These are phyloP conservation scores for Coffea eugenioides DNA, from an alignment of 257 asterid genomes.

Conservation along the genomic window DNA sequence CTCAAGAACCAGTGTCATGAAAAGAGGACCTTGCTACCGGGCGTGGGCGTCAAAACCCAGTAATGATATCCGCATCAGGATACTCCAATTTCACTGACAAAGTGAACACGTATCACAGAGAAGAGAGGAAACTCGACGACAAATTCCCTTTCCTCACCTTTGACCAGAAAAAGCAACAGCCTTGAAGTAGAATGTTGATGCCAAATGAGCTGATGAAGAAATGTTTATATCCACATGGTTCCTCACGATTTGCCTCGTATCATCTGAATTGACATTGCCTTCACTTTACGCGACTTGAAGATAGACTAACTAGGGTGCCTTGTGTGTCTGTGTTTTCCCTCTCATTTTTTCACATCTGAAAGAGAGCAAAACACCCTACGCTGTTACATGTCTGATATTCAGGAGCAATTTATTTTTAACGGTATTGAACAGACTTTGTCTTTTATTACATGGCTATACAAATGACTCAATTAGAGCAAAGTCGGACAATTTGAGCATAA, in stretches of 20 bases:
- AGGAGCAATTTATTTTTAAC: not conserved
- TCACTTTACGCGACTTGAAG: constrained; percentile 3
- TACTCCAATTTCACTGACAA: not conserved
- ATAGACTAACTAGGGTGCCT: not conserved
- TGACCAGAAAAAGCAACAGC: not conserved
- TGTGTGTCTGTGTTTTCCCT: not conserved
- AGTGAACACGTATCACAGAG: constrained; percentile 5
- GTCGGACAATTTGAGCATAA: not conserved
- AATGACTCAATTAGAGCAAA: constrained; percentile 1
- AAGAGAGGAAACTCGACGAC: constrained; percentile 1
- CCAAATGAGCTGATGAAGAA: not conserved
- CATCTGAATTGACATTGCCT: not conserved
- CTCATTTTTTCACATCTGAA: constrained; percentile 18
- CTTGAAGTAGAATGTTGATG: constrained; percentile 2
- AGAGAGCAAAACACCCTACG: constrained; percentile 2
- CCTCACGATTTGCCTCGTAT: constrained; percentile 1
- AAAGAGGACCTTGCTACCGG: not conserved
- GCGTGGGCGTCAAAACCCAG: constrained; percentile 2
- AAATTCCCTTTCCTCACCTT: constrained; percentile 2
- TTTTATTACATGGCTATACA: not conserved
- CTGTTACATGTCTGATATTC: not conserved
- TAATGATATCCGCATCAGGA: constrained; percentile 4
- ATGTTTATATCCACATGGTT: not conserved
- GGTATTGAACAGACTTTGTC: not conserved
- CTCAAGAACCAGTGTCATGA: constrained; percentile 5